phyloP scores from a whole-genome alignment of 2,329 filamentous ascomycete species.

The Rhexocercosporidium sp. region DNA sequence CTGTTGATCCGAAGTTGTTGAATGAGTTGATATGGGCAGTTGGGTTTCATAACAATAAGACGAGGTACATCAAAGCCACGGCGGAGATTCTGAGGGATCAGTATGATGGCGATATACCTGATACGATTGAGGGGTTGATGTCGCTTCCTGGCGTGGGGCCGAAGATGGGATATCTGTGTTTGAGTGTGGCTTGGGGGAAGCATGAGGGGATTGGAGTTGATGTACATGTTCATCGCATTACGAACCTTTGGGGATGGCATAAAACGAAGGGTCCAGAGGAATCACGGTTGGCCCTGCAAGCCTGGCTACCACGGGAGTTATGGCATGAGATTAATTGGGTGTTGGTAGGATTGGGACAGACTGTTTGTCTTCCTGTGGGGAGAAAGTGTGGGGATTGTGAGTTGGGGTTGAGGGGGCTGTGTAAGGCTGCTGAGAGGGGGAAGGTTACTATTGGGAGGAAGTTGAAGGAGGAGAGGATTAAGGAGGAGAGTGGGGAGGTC shows the following conservation, averaged over 20 bases:
- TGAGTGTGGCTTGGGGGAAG: constrained; percentile 71
- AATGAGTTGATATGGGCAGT: constrained; percentile 71
- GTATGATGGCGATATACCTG: constrained; percentile 68
- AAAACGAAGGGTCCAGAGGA: constrained; percentile 71
- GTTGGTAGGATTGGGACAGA: constrained; percentile 76
- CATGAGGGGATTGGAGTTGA: constrained; percentile 64
- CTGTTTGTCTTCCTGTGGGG: constrained; percentile 70
- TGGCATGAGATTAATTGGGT: constrained; percentile 80
- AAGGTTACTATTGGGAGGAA: constrained; percentile 65
- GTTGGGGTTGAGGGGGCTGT: constrained; percentile 76
- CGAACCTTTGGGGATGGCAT: constrained; percentile 75
- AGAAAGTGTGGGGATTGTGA: constrained; percentile 82
- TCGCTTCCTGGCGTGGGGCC: constrained; percentile 72
- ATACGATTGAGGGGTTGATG: constrained; percentile 67
- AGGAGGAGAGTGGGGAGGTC: constrained; percentile 43
- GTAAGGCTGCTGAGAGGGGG: constrained; percentile 70
- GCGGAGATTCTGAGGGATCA: constrained; percentile 66
- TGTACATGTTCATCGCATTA: constrained; percentile 77
- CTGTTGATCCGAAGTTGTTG: constrained; percentile 60
- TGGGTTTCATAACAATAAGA: constrained; percentile 79
- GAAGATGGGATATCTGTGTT: constrained; percentile 76
- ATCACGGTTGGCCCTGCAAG: constrained; percentile 65
- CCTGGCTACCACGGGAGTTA: constrained; percentile 70
- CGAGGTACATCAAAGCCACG: constrained; percentile 70
- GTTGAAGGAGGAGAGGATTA: constrained; percentile 49